A percentile compares a stretch with the other conserved stretches of the same genome.
These are phyloP conservation scores for Tolypocladium capitatum DNA, from an alignment of 2,329 filamentous ascomycete genomes.

Conservation along the genomic window DNA sequence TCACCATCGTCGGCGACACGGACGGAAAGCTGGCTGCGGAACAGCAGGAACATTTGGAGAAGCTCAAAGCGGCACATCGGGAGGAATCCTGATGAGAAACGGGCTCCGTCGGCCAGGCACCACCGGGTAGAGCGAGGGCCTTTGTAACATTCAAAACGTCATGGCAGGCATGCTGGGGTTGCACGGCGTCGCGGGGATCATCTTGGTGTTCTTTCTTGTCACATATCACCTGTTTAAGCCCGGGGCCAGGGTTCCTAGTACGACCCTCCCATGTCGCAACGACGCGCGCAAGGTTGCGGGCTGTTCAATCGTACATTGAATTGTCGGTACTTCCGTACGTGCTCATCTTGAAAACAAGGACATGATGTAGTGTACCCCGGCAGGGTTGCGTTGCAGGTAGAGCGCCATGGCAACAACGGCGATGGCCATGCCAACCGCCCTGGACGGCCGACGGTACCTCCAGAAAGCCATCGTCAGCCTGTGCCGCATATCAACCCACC, in stretches of 20 bases:
- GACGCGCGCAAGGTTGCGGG: neutral
- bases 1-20: slow-evolving; percentile 77
- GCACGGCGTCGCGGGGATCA: neutral
- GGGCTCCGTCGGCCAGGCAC: neutral
- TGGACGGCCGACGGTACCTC: slow-evolving; percentile 52
- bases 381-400: slow-evolving; percentile 43
- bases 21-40: slow-evolving; percentile 62
- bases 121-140: neutral
- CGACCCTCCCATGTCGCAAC: neutral
- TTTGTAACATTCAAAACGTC: neutral
- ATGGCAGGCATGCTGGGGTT: neutral
- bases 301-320: neutral
- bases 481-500: slow-evolving; percentile 40
- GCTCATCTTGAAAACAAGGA: slow-evolving; percentile 11
- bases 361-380: slow-evolving; percentile 13
- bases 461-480: slow-evolving; percentile 29
- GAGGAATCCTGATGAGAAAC: slow-evolving; percentile 21
- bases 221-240: neutral
- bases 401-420: slow-evolving; percentile 55
- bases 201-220: neutral
- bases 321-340: neutral
- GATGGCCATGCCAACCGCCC: slow-evolving; percentile 49
- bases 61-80: slow-evolving; percentile 45
- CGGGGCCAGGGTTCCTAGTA: neutral
- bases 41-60: slow-evolving; percentile 62